These are phyloP conservation scores for Vitis riparia DNA, from an alignment of 164 flowering plant genomes.

Conservation along the genomic window DNA sequence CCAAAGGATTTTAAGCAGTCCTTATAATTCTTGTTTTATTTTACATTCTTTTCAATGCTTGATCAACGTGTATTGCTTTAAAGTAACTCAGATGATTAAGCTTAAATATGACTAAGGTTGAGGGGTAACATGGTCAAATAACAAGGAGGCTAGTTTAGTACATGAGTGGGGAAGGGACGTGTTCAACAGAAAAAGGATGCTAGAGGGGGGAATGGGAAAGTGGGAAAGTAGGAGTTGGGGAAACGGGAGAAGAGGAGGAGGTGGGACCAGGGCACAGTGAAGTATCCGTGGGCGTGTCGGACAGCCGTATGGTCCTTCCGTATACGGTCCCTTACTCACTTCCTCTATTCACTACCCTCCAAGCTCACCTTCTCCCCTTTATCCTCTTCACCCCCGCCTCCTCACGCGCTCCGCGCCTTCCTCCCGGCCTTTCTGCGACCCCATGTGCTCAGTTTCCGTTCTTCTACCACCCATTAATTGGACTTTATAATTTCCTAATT, in stretches of 20 bases:
- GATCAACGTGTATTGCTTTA: no score
- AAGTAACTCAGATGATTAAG: no score
- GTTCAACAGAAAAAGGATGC: not conserved
- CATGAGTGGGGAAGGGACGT: not conserved
- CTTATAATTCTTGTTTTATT: no score
- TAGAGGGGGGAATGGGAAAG: not conserved
- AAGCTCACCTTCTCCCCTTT: not conserved
- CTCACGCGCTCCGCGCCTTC: no score
- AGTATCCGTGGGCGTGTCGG: slow-evolving; percentile 61
- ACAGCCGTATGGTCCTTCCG: slow-evolving; percentile 76
- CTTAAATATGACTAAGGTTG: no score
- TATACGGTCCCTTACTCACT: slow-evolving; percentile 41
- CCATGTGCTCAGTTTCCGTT: no score
- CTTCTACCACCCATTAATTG: no score
- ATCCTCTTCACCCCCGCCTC: not conserved
- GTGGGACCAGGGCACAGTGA: slow-evolving; percentile 35
- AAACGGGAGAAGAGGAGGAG: not conserved
- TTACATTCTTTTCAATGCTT: no score
- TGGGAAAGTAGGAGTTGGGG: slow-evolving; percentile 2
- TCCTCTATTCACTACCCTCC: not conserved
- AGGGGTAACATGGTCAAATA: slow-evolving; percentile 5
- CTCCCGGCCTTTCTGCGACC: no score
- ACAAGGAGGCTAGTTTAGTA: not conserved
- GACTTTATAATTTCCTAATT: no score
- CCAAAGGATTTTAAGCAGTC: no score